A percentile compares a stretch with the other conserved stretches of the same genome.
These are phyloP conservation scores for Parastagonospora nodorum DNA, from an alignment of 2,329 filamentous ascomycete genomes.

Conservation along the genomic window DNA sequence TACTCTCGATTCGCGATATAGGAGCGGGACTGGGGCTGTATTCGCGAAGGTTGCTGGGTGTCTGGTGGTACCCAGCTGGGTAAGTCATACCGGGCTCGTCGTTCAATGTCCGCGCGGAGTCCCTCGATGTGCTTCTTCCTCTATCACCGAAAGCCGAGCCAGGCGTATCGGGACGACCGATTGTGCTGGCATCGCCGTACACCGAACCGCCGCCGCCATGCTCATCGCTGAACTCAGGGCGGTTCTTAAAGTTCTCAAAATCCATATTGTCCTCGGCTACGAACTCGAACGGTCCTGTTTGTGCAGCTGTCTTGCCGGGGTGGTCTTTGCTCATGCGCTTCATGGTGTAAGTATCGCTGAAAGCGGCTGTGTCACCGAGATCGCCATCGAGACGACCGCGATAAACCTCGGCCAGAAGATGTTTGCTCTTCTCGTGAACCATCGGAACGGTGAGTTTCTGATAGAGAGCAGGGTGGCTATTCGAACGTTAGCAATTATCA, in stretches of 20 bases:
- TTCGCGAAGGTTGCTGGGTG: constrained; percentile 49
- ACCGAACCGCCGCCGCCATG: constrained; percentile 72
- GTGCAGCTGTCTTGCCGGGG: constrained; percentile 57
- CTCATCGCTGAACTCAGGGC: constrained; percentile 84
- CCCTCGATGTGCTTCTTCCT: constrained; percentile 28
- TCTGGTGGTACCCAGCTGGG: constrained; percentile 55
- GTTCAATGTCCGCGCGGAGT: constrained; percentile 34
- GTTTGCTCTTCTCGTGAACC: constrained; percentile 90
- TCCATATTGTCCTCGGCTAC: constrained; percentile 86
- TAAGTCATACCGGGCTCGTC: constrained; percentile 49
- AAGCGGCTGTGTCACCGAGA: constrained; percentile 64
- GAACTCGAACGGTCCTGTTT: constrained; percentile 74
- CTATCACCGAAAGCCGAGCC: constrained; percentile 42
- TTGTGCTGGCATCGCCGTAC: constrained; percentile 58
- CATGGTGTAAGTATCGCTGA: constrained; percentile 81
- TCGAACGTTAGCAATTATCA: background rate
- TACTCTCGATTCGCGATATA: constrained; percentile 25
- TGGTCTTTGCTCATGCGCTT: constrained; percentile 72
- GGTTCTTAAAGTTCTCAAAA: constrained; percentile 89
- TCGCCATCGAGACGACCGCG: constrained; percentile 75
- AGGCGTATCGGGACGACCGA: constrained; percentile 66
- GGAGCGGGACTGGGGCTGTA: constrained; percentile 47
- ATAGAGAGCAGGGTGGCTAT: constrained; percentile 82
- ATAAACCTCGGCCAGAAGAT: constrained; percentile 84
- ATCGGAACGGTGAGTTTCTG: constrained; percentile 90